These are phyloP conservation scores for Omphalotus olearius DNA, from an alignment of 1,284 basidiomycete species.

Conservation along the genomic window DNA sequence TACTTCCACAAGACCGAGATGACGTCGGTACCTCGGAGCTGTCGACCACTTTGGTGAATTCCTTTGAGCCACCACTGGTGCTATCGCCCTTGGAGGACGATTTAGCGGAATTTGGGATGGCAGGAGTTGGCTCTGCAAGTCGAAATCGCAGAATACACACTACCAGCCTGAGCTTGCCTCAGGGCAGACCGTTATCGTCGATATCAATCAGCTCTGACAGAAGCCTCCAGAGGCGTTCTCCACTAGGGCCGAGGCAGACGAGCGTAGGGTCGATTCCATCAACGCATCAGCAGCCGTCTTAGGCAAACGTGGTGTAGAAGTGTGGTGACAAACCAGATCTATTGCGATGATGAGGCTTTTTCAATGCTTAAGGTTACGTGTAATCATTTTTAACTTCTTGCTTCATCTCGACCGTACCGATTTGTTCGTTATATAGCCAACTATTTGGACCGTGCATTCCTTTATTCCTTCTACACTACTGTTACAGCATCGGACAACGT, in stretches of 20 bases:
- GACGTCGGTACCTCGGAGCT: constrained; percentile 12
- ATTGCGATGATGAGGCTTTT: too few relatives aligned
- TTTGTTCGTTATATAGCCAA: too few relatives aligned
- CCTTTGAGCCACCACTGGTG: not conserved
- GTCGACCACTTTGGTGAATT: too few relatives aligned
- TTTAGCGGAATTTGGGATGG: constrained; percentile 33
- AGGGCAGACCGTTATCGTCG: not conserved
- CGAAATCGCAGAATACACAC: constrained; percentile 2
- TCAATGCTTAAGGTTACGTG: too few relatives aligned
- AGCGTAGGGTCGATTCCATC: not conserved
- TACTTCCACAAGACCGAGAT: constrained; percentile 27
- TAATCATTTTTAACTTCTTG: too few relatives aligned
- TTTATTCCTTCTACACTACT: too few relatives aligned
- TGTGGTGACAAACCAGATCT: too few relatives aligned
- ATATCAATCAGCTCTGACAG: not conserved
- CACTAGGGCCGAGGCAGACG: not conserved
- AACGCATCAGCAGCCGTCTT: too few relatives aligned
- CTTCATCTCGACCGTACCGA: too few relatives aligned
- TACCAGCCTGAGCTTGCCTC: constrained; percentile 1
- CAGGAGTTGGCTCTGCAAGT: constrained; percentile 37
- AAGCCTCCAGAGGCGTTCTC: not conserved
- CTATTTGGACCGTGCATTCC: too few relatives aligned
- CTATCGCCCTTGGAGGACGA: constrained; percentile 12
- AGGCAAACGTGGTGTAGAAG: too few relatives aligned
- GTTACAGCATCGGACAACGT: too few relatives aligned